Base-by-base conservation (phyloP, 176 grass and related monocot genomes). In the Carex myosuroides region DNA sequence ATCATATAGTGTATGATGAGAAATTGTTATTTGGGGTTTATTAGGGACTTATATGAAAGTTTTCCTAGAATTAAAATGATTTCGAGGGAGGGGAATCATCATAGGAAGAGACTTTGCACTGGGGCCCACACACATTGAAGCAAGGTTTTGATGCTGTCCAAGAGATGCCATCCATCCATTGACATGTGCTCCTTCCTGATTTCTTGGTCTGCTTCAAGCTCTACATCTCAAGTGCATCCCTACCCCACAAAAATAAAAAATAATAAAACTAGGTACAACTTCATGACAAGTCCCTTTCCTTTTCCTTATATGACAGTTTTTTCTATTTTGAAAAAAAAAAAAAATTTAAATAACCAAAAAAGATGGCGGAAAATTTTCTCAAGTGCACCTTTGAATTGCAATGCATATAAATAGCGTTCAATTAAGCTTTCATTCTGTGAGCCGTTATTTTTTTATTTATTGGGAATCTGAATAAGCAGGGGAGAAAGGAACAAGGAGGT, bases 101-200 rank as follows among this genome's bases (percentile, higher is more conserved):
- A 46, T 17, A 46, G 58, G 3, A n/a, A 46, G 68, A 71, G 68
- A 2, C 35, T 71, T 39, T 39, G 11, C 8, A 2, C 3, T 24
- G 35, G 79, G 41, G 35, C 17, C 55, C 53, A 80, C 29, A 61
- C 17, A 11, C 50, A 80, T 80, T 35, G 60, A 64, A 64, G 13
- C 37, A 64, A n/a, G 80, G 80, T 39, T 44, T 81, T 82, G 60
- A 66, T 82, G 80, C n/a, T 82, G 59, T 82, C 79, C 65, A 60
- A 65, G 57, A 62, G 33, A 82, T 80, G 33, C 59, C 39, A 81
- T 60, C 59, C 39, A 81, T 60, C 80, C 60, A 82, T 82, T 21
- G 22, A 33, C 79, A 82, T 65, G 79, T 82, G 60, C 58, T 61
- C 12, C 41, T 46, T 48, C 58, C 58, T 82, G 80, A 64, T 82